These are phyloP conservation scores for Eucalyptus tenuipes DNA, from an alignment of 345 rosid genomes.

Conservation along the genomic window DNA sequence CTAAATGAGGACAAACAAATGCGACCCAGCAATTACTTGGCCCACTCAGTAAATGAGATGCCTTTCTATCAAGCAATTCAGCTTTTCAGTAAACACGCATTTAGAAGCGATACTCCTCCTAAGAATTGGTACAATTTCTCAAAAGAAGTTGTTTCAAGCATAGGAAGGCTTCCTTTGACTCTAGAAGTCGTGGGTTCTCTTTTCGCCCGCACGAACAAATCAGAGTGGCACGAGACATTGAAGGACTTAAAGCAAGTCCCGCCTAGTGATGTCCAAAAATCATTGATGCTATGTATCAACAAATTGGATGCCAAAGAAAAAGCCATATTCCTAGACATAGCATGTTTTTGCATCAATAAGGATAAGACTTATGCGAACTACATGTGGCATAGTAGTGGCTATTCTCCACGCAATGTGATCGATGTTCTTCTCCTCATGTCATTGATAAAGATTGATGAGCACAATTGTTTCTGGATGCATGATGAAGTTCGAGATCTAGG, in stretches of 20 bases:
- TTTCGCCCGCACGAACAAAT: fast-evolving
- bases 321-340: neutral
- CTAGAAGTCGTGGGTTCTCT: too few relatives aligned
- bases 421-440: neutral
- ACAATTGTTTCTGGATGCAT: neutral
- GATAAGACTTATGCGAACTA: neutral
- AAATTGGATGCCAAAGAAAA: neutral
- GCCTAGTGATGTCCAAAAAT: neutral
- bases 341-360: neutral
- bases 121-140: fast-evolving
- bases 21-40: too few relatives aligned
- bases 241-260: neutral
- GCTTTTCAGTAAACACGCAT: too few relatives aligned
- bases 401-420: fast-evolving
- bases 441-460: neutral
- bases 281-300: neutral
- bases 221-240: neutral
- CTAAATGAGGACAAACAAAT: too few relatives aligned
- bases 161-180: too few relatives aligned
- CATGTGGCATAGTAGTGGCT: neutral
- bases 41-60: too few relatives aligned
- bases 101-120: too few relatives aligned
- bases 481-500: neutral
- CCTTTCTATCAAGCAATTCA: too few relatives aligned
- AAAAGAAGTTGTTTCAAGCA: fast-evolving